Percentiles rank a stretch among this genome's conserved stretches.
Conservation (phyloP, 2,329 filamentous ascomycete species). For the Colletotrichum simmondsii region DNA sequence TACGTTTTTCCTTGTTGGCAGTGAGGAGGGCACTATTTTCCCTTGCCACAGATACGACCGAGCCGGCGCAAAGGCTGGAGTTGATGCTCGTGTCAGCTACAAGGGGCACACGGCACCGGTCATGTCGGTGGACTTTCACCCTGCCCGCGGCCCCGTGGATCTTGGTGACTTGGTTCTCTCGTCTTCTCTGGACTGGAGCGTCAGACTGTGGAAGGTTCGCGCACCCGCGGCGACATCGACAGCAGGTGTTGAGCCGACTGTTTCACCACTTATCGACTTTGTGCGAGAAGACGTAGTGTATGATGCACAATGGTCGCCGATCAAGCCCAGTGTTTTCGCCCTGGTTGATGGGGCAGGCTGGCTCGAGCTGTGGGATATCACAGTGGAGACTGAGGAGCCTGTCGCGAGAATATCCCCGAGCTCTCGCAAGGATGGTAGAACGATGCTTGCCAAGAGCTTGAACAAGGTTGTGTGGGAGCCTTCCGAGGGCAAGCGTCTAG, state of each 20-base stretch:
- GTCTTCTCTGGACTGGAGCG: conserved; percentile 95
- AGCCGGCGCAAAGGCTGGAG: conserved; percentile 94
- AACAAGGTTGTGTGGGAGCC: conserved; percentile 97
- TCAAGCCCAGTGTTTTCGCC: conserved; percentile 93
- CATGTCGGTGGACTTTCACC: conserved; percentile 96
- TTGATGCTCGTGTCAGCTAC: conserved; percentile 90
- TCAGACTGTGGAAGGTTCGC: conserved; percentile 95
- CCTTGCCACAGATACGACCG: conserved; percentile 98
- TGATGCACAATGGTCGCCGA: conserved; percentile 93
- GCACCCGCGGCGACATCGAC: conserved; percentile 80
- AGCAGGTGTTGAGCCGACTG: conserved; percentile 62
- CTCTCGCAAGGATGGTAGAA: conserved; percentile 70
- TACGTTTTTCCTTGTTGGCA: conserved; percentile 96
- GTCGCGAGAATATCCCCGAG: conserved; percentile 83
- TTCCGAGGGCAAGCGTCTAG: conserved; percentile 85
- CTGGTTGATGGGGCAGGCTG: conserved; percentile 93
- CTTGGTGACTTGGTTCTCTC: conserved; percentile 93
- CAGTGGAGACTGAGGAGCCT: conserved; percentile 91
- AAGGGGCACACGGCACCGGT: conserved; percentile 92
- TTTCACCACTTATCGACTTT: conserved; percentile 86
- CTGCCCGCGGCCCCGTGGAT: conserved; percentile 90
- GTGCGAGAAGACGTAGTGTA: conserved; percentile 96
- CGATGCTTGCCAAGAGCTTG: conserved; percentile 83
- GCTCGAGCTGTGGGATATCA: conserved; percentile 95
- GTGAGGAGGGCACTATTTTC: conserved; percentile 96